A percentile compares a stretch with the other conserved stretches of the same genome.
phyloP scores from a whole-genome alignment of 208 protist species.

The Naegleria fowleri region DNA sequence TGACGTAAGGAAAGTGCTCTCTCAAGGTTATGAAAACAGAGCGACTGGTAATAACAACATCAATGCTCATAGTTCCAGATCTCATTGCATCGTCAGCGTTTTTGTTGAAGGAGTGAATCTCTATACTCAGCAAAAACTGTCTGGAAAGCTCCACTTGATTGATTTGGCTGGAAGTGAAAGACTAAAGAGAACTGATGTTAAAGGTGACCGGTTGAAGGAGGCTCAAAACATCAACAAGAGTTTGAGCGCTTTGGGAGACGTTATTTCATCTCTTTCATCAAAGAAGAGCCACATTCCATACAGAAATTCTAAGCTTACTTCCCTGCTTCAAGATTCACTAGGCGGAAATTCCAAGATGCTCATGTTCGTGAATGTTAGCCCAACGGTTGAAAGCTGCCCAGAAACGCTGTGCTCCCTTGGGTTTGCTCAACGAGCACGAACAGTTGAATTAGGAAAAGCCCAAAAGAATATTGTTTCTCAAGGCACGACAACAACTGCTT shows the following conservation, averaged over 20 bases:
- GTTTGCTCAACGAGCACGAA: conserved; percentile 28
- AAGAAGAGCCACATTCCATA: conserved; percentile 34
- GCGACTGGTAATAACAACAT: conserved; percentile 30
- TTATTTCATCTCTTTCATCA: conserved; percentile 38
- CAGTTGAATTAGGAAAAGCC: neutral
- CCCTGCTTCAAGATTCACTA: conserved; percentile 33
- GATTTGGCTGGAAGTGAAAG: conserved; percentile 44
- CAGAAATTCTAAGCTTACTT: conserved; percentile 32
- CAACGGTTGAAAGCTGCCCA: conserved; percentile 10
- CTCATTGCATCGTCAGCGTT: conserved; percentile 44
- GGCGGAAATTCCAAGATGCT: conserved; percentile 31
- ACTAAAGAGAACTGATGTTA: conserved; percentile 25
- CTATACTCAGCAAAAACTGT: neutral
- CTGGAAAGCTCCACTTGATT: conserved; percentile 36
- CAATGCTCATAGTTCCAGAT: conserved; percentile 42
- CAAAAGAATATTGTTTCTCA: conserved; percentile 16
- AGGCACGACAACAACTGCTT: no score
- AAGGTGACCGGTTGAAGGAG: conserved; percentile 38
- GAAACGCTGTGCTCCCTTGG: conserved; percentile 35
- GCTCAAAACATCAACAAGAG: conserved; percentile 35
- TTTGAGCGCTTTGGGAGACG: conserved; percentile 36
- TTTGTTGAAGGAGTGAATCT: conserved; percentile 25
- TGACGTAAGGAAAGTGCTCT: conserved; percentile 30
- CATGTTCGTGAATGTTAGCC: conserved; percentile 47
- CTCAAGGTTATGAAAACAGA: conserved; percentile 32